Percentiles rank a stretch among this genome's conserved stretches.
Conservation (phyloP, 371 early-diverging fungal species). For the Encephalitozoon hellem region DNA sequence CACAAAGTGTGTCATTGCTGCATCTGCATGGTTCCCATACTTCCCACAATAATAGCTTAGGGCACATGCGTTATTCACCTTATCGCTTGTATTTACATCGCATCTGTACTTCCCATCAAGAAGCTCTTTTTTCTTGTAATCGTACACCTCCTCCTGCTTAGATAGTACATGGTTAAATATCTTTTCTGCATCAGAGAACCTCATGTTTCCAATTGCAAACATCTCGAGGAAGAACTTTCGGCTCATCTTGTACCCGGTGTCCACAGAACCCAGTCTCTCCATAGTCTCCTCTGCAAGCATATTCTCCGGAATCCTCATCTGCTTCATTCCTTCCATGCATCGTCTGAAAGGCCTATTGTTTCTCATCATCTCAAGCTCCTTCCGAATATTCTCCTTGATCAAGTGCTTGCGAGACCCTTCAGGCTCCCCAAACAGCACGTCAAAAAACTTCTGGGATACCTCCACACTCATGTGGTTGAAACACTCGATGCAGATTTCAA, state of each 20-base stretch:
- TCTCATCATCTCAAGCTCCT: constrained; percentile 4
- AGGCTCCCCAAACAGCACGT: background rate
- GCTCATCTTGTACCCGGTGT: background rate
- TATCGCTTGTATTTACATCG: constrained; percentile 11
- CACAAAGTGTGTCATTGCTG: constrained; percentile 2
- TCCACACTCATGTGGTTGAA: constrained; percentile 34
- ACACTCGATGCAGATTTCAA: constrained; percentile 26
- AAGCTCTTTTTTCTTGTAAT: background rate
- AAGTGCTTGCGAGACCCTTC: background rate
- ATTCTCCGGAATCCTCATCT: background rate
- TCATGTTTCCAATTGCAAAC: constrained; percentile 20
- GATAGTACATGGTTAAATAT: background rate
- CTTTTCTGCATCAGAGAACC: background rate
- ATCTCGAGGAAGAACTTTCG: background rate
- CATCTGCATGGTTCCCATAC: background rate
- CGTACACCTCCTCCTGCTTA: background rate
- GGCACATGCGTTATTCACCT: constrained; percentile 1
- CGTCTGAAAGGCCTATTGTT: constrained; percentile 23
- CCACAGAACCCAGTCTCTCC: background rate
- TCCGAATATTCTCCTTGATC: constrained; percentile 26
- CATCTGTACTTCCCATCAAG: background rate
- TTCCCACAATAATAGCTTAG: background rate
- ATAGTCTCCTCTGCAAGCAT: constrained; percentile 16
- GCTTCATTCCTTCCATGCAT: constrained; percentile 1
- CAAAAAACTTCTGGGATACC: constrained; percentile 3